Base-by-base conservation (phyloP, 208 protist species). In the Trypanosoma rangeli region DNA sequence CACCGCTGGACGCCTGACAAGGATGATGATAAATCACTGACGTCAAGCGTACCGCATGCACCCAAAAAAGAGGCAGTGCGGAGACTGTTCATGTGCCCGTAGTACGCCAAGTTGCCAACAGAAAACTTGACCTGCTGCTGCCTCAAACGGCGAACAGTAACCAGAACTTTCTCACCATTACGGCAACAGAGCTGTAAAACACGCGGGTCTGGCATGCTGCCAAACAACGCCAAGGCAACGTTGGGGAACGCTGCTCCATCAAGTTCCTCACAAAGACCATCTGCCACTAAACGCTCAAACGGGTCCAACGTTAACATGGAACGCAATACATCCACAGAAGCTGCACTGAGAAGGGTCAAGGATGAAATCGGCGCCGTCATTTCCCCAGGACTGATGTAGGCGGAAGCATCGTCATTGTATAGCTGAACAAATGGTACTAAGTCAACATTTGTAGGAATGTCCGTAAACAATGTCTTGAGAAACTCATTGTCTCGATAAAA, bases 361-460 rank as follows among this genome's bases (percentile, higher is more conserved):
- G 82, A 78, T 33, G 89, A 86, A 65, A 97, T 94, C 4, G 92
- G 87, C 15, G 87, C 76, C 29, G 83, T 94, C 87, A 94, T 94
- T 58, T 82, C 76, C 20, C 92, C 92, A 46, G 85, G 55, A 64
- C 70, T 78, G 70, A 97, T 90, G 33, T 66, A 63, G 9, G 78
- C 92, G 13, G 73, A 74, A 16, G 92, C 89, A 70, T 97, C 89
- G 68, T 97, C 92, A 75, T 97, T 97, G 82, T 97, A 97, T 3
- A 97, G 84, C 74, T 97, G 92, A 61, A 89, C 92, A 79, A 97
- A 97, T 1, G 92, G 92, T 18, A 94, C 92, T 48, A 97, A 73
- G 70, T 97, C 87, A 13, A 90, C 70, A 63, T 90, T 82, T 4
- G 70, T 64, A 12, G 92, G 87, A 61, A 97, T 82, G 74, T 89